A percentile compares a stretch with the other conserved stretches of the same genome.
Conservation (phyloP, 2,329 filamentous ascomycete species). For the Aspergillus quadricinctus region DNA sequence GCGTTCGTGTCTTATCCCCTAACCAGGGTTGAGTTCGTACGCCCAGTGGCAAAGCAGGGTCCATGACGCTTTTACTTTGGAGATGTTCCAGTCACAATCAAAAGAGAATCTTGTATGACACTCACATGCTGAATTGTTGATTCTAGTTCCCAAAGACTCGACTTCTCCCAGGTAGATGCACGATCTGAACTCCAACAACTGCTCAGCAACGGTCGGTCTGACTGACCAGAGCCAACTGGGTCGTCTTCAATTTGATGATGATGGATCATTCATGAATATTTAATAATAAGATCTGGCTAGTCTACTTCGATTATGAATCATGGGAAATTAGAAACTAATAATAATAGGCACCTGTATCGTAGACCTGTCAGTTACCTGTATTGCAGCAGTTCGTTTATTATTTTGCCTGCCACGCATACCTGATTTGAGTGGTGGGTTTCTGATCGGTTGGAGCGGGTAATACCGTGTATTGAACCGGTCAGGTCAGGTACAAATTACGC, state of each 20-base stretch:
- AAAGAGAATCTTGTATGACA: not conserved
- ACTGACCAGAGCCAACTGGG: not conserved
- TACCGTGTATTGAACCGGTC: not conserved
- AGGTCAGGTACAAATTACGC: not conserved
- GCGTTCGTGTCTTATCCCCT: not conserved
- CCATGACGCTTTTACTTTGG: conserved; percentile 6
- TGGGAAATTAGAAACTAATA: not conserved
- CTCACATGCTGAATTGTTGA: not conserved
- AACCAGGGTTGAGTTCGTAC: conserved; percentile 6
- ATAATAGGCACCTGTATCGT: not conserved
- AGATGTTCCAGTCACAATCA: conserved; percentile 1
- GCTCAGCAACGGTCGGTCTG: not conserved
- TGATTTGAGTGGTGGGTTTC: not conserved
- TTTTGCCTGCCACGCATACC: not conserved
- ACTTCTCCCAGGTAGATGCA: not conserved
- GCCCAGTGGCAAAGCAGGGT: conserved; percentile 3
- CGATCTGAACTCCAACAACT: not conserved
- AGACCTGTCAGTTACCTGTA: not conserved
- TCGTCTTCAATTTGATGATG: not conserved
- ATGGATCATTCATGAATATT: not conserved
- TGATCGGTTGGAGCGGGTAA: not conserved
- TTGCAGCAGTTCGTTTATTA: not conserved
- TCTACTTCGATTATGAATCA: not conserved
- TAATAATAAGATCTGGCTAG: not conserved
- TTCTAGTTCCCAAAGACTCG: not conserved